Evolutionary conservation across 768 basidiomycete genomes (phyloP).

Genomic region (Auricularia sp.): DNA sequence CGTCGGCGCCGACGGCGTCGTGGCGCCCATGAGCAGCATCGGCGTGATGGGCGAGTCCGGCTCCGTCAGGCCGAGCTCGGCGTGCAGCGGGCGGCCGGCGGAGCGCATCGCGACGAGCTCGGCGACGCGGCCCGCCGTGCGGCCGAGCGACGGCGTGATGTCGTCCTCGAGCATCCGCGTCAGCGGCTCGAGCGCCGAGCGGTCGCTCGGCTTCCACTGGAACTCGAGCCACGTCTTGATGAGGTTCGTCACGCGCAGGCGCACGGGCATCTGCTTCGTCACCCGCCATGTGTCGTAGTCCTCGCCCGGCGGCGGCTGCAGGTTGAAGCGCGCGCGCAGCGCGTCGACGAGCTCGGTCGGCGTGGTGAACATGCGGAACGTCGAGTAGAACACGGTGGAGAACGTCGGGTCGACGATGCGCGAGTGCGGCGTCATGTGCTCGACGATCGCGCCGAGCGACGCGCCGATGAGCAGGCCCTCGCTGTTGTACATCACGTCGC

Average conservation of each 20-base stretch:
- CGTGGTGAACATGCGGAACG: constrained; percentile 84
- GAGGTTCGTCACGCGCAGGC: constrained; percentile 84
- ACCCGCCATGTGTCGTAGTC: constrained; percentile 73
- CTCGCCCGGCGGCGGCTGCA: constrained; percentile 55
- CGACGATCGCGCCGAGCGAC: constrained; percentile 80
- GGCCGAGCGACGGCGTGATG: neutral
- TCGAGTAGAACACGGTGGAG: constrained; percentile 85
- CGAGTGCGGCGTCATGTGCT: constrained; percentile 95
- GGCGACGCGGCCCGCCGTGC: neutral
- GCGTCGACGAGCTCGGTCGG: constrained; percentile 67
- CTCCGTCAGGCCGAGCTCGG: neutral
- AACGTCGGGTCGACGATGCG: constrained; percentile 82
- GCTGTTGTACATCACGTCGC: constrained; percentile 83
- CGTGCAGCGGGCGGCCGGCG: constrained; percentile 37
- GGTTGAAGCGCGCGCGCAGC: constrained; percentile 74
- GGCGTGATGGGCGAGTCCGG: neutral
- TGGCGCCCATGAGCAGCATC: constrained; percentile 35
- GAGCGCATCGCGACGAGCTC: constrained; percentile 24
- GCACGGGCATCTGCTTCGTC: constrained; percentile 79
- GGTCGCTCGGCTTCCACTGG: constrained; percentile 78
- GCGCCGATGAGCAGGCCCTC: constrained; percentile 89
- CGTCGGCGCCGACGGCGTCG: constrained; percentile 40
- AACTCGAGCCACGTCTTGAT: constrained; percentile 90
- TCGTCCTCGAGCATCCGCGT: neutral
- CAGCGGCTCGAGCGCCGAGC: constrained; percentile 30